Evolutionary conservation across 164 flowering plant genomes (phyloP), one percentile per base, ranked within the genome.

Genomic region (Echeveria elegans): DNA sequence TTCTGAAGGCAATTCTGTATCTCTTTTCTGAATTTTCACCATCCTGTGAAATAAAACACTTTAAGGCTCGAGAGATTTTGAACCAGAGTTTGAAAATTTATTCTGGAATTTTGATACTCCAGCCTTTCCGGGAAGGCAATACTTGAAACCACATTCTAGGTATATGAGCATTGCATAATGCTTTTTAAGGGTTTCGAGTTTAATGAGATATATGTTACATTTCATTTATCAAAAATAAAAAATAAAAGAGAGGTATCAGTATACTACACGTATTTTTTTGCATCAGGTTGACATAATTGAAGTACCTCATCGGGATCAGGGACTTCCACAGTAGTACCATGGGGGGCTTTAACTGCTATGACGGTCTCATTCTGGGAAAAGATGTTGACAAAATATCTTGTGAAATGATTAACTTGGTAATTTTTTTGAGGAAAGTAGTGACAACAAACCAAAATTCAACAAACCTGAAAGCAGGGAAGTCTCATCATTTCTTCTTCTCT

Each of bases 391-490:
- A 7, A 19, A 26, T 19, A 50, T 6, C 24, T 5, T 50, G 0
- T 5, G 7, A 21, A 4, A 50, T 50, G 24, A n/a, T 50, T 11
- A 43, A 1, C 19, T 43, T 12, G 3, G 5, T 43, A 15, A 43
- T 0, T 12, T 1, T 43, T 16, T 1, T n/a, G 28, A 50, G 24
- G 56, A 50, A 50, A 10, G 56, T n/a, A n/a, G n/a, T n/a, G n/a
- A n/a, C n/a, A n/a, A n/a, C n/a, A n/a, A 23, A 23, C 26, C 1
- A 6, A 14, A 50, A 50, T 14, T 7, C 1, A 50, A 50, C 21
- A 59, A 28, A 93, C 98, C 91, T 85, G 88, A 77, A 94, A 94
- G 81, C 97, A 86, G 10, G 98, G 96, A 61, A 94, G 77, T 70
- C 70, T 74, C 77, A 89, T 94, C 71, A 94, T 94, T 69, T 94